Conservation (phyloP, 768 basidiomycete genomes). For the Kwoniella sp. region DNA sequence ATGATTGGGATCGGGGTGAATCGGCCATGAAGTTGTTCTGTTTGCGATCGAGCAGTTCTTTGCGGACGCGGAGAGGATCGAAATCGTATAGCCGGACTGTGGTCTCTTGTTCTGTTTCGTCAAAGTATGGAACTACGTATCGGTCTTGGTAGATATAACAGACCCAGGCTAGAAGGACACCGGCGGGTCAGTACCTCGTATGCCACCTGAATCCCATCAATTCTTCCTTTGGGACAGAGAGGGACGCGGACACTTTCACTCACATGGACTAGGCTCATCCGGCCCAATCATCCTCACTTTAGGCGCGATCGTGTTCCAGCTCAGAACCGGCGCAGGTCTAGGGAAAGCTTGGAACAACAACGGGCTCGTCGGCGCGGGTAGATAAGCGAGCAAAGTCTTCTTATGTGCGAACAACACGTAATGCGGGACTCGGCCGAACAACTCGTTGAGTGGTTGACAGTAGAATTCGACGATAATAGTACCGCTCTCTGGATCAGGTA, state of each 20-base stretch:
- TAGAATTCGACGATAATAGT: slow-evolving; percentile 44
- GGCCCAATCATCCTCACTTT: slow-evolving; percentile 47
- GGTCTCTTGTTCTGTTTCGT: not conserved
- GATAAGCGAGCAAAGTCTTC: slow-evolving; percentile 38
- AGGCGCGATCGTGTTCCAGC: slow-evolving; percentile 43
- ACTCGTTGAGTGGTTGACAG: slow-evolving; percentile 35
- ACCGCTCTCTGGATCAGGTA: slow-evolving; percentile 46
- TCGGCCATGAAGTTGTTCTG: slow-evolving; percentile 4
- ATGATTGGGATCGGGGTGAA: not conserved
- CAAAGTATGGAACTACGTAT: slow-evolving; percentile 33
- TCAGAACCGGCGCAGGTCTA: slow-evolving; percentile 43
- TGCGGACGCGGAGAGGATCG: slow-evolving; percentile 40
- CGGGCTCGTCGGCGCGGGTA: slow-evolving; percentile 39
- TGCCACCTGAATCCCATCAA: no score
- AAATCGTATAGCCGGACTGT: slow-evolving; percentile 47
- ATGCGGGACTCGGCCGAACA: slow-evolving; percentile 22
- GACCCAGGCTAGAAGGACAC: slow-evolving; percentile 45
- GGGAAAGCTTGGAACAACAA: slow-evolving; percentile 34
- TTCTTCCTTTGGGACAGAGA: no score
- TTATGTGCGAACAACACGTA: slow-evolving; percentile 39
- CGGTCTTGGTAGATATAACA: slow-evolving; percentile 54
- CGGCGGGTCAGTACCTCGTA: not conserved
- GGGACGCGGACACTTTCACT: no score
- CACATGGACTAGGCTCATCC: slow-evolving; percentile 35
- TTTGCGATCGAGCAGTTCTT: slow-evolving; percentile 22